A percentile compares a stretch with the other conserved stretches of the same genome.
phyloP scores from a whole-genome alignment of 2,329 filamentous ascomycete genomes.

The Nemania sp. region DNA sequence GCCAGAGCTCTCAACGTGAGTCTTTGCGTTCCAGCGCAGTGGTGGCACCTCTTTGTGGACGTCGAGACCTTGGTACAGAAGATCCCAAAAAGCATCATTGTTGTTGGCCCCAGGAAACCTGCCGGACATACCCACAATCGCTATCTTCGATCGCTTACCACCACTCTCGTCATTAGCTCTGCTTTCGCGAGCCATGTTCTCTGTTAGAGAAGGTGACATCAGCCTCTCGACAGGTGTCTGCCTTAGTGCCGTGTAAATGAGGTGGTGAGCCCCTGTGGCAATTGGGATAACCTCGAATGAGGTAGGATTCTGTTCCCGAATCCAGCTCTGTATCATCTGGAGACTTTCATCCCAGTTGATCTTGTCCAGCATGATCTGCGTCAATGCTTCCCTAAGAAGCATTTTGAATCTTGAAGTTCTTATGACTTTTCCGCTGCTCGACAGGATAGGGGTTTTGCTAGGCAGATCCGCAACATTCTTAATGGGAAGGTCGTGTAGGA shows the following conservation, averaged over 20 bases:
- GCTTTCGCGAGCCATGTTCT: background rate
- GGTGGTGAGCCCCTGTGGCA: background rate
- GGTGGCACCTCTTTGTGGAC: constrained; percentile 41
- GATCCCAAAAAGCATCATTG: constrained; percentile 44
- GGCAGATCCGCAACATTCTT: background rate
- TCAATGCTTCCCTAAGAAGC: background rate
- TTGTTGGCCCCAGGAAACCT: constrained; percentile 37
- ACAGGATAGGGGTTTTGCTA: background rate
- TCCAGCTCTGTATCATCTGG: background rate
- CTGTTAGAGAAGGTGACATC: constrained; percentile 14
- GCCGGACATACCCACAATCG: constrained; percentile 44
- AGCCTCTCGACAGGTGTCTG: background rate
- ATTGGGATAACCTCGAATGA: background rate
- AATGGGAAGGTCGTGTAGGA: background rate
- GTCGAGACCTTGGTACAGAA: constrained; percentile 42
- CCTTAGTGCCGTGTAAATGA: background rate
- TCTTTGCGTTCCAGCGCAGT: constrained; percentile 36
- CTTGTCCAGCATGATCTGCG: background rate
- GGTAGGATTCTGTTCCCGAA: background rate
- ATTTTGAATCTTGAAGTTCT: background rate
- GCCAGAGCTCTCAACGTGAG: constrained; percentile 43
- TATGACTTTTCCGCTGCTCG: background rate
- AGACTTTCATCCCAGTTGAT: background rate
- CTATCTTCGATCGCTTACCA: constrained; percentile 30
- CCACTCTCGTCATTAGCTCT: background rate